Evolutionary conservation across 331 rosid genomes (phyloP).

Genomic region (Phaseolus coccineus): DNA sequence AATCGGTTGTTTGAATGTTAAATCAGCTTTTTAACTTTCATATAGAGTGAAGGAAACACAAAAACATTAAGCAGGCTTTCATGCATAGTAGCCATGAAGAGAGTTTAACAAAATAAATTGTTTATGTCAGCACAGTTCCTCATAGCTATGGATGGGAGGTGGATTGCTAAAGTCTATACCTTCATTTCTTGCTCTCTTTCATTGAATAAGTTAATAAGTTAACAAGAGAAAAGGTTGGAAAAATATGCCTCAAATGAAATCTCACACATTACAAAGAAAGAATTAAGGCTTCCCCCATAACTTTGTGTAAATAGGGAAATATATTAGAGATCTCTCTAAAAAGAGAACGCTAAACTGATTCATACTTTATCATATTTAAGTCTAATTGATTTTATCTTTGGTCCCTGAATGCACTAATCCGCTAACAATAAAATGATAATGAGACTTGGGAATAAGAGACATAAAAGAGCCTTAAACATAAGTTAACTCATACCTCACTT

Average conservation of each 20-base stretch:
- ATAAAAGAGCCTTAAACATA: constrained; percentile 30
- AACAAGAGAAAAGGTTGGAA: neutral
- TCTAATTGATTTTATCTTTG: neutral
- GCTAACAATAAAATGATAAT: constrained; percentile 9
- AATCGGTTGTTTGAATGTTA: neutral
- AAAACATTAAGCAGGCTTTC: neutral
- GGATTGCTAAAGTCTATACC: neutral
- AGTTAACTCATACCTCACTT: constrained; percentile 64
- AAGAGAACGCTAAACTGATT: neutral
- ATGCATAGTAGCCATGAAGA: constrained; percentile 4
- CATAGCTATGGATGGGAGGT: neutral
- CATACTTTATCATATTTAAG: neutral
- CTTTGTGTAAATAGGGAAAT: neutral
- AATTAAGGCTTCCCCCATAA: neutral
- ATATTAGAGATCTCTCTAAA: neutral
- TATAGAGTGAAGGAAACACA: neutral
- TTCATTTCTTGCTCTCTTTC: neutral
- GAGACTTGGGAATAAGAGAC: neutral
- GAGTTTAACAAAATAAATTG: constrained; percentile 18
- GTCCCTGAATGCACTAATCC: constrained; percentile 19
- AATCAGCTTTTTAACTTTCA: neutral
- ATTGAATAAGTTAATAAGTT: neutral
- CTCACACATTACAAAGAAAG: neutral
- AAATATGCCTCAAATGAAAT: neutral
- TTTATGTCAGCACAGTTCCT: neutral